Conservation (phyloP, 192 early-diverging fungal genomes). For the Entomortierella chlamydospora region DNA sequence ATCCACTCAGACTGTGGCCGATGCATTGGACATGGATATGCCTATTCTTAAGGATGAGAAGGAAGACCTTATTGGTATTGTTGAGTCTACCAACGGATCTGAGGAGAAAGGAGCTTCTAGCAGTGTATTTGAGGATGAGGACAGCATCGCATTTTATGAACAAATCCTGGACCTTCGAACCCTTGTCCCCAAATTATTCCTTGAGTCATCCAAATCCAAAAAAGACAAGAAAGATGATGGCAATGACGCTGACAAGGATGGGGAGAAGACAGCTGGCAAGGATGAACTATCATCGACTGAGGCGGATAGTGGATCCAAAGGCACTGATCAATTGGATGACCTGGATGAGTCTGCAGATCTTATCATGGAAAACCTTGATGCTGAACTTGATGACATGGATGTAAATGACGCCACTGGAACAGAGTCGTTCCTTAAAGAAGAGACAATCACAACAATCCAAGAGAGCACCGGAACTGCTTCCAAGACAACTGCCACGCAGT, state of each 20-base stretch:
- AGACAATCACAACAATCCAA: slow-evolving; percentile 14
- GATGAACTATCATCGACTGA: slow-evolving; percentile 28
- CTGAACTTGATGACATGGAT: slow-evolving; percentile 40
- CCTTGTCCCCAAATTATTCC: slow-evolving; percentile 85
- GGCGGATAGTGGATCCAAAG: slow-evolving; percentile 24
- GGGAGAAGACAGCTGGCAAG: slow-evolving; percentile 58
- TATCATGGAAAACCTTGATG: slow-evolving; percentile 33
- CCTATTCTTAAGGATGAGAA: slow-evolving; percentile 85
- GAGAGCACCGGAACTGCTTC: slow-evolving; percentile 17
- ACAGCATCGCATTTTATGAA: slow-evolving; percentile 91
- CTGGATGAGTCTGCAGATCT: slow-evolving; percentile 27
- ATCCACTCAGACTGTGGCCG: slow-evolving; percentile 68
- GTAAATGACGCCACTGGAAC: slow-evolving; percentile 31
- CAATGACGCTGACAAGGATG: slow-evolving; percentile 27
- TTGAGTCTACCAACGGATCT: slow-evolving; percentile 19
- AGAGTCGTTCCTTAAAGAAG: slow-evolving; percentile 41
- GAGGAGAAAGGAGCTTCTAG: slow-evolving; percentile 54
- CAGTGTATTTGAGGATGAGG: slow-evolving; percentile 95
- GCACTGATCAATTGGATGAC: slow-evolving; percentile 32
- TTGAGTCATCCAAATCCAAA: slow-evolving; percentile 66
- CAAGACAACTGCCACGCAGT: slow-evolving; percentile 56
- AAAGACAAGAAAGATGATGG: slow-evolving; percentile 51
- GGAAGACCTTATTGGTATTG: slow-evolving; percentile 42
- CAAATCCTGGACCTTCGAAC: slow-evolving; percentile 81
- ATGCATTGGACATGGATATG: slow-evolving; percentile 78